Conservation (phyloP, 805 yeast species). For the Candida tibetensis region DNA sequence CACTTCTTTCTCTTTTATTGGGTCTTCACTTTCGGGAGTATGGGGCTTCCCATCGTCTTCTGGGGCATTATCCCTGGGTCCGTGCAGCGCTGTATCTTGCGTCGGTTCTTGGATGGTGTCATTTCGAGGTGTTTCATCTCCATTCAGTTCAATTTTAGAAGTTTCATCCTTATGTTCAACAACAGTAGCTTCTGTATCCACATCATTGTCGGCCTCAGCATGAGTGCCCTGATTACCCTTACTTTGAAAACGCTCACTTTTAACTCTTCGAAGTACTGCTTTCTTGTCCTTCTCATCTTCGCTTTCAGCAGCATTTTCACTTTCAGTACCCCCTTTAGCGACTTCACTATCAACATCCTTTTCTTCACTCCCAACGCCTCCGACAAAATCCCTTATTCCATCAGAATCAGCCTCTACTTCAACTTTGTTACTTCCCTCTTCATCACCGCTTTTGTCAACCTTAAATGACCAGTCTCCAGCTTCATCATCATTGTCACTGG, state of each 20-base stretch:
- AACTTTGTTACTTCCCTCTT: background rate
- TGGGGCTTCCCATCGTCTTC: no score
- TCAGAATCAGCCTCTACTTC: background rate
- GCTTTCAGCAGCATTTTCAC: background rate
- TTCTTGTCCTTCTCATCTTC: background rate
- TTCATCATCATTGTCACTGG: slow-evolving; percentile 12
- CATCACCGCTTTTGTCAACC: background rate
- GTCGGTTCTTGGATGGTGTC: no score
- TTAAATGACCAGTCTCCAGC: slow-evolving; percentile 7
- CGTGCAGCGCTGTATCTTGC: slow-evolving; percentile 3
- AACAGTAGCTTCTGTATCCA: no score
- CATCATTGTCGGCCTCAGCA: no score
- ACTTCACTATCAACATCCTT: background rate
- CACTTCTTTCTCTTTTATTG: background rate
- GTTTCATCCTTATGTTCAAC: no score
- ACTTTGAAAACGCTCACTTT: no score
- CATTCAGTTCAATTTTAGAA: no score
- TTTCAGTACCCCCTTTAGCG: background rate
- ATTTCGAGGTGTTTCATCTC: no score
- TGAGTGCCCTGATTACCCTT: no score
- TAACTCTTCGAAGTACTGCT: background rate
- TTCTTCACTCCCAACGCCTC: no score
- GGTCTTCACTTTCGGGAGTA: no score
- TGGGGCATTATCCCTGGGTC: background rate
- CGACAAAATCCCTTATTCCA: no score